phyloP scores from a whole-genome alignment of 2,329 filamentous ascomycete species.

The Pyrenophora seminiperda region DNA sequence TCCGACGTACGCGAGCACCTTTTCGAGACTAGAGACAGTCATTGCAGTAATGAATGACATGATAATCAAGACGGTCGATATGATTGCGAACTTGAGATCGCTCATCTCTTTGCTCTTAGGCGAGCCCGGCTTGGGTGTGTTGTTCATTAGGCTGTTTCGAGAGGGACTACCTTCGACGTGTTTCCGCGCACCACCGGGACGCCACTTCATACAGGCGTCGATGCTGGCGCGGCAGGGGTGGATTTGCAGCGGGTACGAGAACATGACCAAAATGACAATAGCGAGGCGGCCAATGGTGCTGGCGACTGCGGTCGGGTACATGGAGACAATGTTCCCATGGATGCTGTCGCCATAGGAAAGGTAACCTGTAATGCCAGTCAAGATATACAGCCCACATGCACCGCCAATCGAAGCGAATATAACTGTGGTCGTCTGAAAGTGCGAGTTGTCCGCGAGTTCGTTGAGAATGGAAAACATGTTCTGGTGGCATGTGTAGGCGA shows the following conservation, averaged over 20 bases:
- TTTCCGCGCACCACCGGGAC: conserved; percentile 57
- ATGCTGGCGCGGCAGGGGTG: conserved; percentile 96
- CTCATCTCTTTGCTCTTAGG: conserved; percentile 65
- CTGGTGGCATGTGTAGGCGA: conserved; percentile 99
- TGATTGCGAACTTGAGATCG: conserved; percentile 83
- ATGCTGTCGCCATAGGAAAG: conserved; percentile 92
- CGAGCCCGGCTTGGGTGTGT: conserved; percentile 19
- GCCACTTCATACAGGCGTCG: conserved; percentile 93
- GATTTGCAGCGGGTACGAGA: conserved; percentile 93
- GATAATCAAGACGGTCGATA: conserved; percentile 85
- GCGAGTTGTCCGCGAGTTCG: conserved; percentile 85
- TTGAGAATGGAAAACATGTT: conserved; percentile 99
- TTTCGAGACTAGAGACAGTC: conserved; percentile 86
- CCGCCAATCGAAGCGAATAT: conserved; percentile 84
- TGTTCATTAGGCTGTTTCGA: conserved; percentile 53
- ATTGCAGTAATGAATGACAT: conserved; percentile 86
- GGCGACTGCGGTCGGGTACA: conserved; percentile 70
- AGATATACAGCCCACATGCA: conserved; percentile 82
- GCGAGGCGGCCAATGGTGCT: conserved; percentile 93
- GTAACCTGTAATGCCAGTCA: conserved; percentile 94
- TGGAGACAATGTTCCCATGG: conserved; percentile 86
- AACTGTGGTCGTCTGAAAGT: conserved; percentile 76
- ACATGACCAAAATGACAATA: conserved; percentile 94
- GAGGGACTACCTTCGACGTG: conserved; percentile 49
- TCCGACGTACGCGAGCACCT: conserved; percentile 92